A percentile compares a stretch with the other conserved stretches of the same genome.
These are phyloP conservation scores for Xylaria hypoxylon DNA, from an alignment of 2,329 filamentous ascomycete species.

Conservation along the genomic window DNA sequence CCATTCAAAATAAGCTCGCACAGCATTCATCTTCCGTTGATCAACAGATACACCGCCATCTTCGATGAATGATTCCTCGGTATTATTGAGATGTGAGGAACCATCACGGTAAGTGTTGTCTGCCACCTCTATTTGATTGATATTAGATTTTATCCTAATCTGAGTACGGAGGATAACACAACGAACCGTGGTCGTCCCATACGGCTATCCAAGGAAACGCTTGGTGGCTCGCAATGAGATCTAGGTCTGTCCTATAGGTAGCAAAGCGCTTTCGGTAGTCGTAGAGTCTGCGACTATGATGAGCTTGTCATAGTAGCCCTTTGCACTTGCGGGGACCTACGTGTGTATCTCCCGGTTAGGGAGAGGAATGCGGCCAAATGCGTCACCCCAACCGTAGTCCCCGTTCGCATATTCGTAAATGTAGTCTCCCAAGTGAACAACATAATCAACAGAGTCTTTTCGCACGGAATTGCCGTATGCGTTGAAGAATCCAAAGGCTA, in stretches of 20 bases:
- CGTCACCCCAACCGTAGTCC: conserved; percentile 63
- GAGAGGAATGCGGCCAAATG: conserved; percentile 63
- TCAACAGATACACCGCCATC: conserved; percentile 74
- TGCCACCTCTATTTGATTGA: conserved; percentile 60
- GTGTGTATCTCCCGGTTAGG: conserved; percentile 64
- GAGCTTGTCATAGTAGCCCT: conserved; percentile 46
- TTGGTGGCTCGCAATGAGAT: conserved; percentile 67
- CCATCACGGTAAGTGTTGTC: conserved; percentile 75
- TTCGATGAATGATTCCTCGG: conserved; percentile 71
- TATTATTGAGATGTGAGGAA: conserved; percentile 71
- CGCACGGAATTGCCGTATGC: conserved; percentile 68
- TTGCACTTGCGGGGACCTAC: conserved; percentile 47
- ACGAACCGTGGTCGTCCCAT: conserved; percentile 70
- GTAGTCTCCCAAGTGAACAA: conserved; percentile 69
- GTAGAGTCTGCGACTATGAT: conserved; percentile 55
- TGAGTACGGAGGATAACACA: no score
- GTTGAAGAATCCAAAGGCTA: conserved; percentile 69
- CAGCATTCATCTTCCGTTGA: conserved; percentile 78
- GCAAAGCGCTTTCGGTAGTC: conserved; percentile 70
- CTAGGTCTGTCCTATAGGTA: conserved; percentile 70
- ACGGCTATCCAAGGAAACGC: conserved; percentile 72
- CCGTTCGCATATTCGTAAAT: conserved; percentile 56
- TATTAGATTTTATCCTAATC: not conserved
- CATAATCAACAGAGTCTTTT: conserved; percentile 70
- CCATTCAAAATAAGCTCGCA: conserved; percentile 77